Base-by-base conservation (phyloP, 139 green algal genomes). In the Dunaliella primolecta region DNA sequence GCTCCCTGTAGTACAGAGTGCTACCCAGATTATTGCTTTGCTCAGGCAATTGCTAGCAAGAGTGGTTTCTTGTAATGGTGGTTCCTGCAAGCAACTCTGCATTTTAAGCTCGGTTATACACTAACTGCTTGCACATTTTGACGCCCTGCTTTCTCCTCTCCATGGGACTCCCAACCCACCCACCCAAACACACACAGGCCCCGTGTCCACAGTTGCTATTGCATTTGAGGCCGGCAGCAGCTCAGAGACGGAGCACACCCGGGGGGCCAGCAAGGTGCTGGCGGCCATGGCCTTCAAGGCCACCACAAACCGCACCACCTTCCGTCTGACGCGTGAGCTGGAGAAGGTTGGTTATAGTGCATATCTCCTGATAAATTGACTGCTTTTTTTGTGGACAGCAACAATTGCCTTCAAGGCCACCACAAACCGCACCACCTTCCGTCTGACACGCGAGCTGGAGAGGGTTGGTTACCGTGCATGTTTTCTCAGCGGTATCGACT, bases 321-420 rank as follows among this genome's bases (percentile, higher is more conserved):
- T 92, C 87, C 83, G 91, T 38, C 35, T 94, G 7, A 89, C 89
- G 15, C 89, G 91, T 23, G 91, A 94, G 86, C 89, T 94, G 37
- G 91, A 94, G 91, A 94, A 94, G 88, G 46, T 64, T 7, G 46
- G 46, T 15, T 64, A n/a, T n/a, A n/a, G n/a, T n/a, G n/a, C n/a
- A n/a, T n/a, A n/a, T n/a, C n/a, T n/a, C n/a, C n/a, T n/a, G n/a
- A n/a, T n/a, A n/a, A n/a, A n/a, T n/a, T n/a, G n/a, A n/a, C n/a
- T n/a, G n/a, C n/a, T n/a, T n/a, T n/a, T n/a, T n/a, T n/a, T n/a
- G n/a, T n/a, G n/a, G n/a, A n/a, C n/a, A n/a, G n/a, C n/a, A n/a
- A n/a, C 83, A 82, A 85, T 96, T 81, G 95, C 94, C 1, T 94
- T 94, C 84, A 90, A 88, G 36, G 83, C 91, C 23, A 92, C 86